These are phyloP conservation scores for Seminavis robusta DNA, from an alignment of 108 stramenopile species.

Conservation along the genomic window DNA sequence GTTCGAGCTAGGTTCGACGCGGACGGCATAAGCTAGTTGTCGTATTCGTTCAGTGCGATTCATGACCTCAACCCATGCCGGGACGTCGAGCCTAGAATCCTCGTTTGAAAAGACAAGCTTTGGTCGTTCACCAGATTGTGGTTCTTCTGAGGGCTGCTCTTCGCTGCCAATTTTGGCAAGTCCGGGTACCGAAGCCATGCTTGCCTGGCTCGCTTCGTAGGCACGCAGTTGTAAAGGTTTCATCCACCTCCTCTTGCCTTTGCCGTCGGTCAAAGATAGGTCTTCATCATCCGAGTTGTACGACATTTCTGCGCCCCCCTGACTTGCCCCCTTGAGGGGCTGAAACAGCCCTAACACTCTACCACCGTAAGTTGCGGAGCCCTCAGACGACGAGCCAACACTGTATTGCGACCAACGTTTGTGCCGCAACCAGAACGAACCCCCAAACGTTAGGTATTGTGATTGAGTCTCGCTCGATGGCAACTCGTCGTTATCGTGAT, in stretches of 20 bases:
- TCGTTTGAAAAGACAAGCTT: constrained; percentile 23
- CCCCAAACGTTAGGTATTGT: constrained; percentile 55
- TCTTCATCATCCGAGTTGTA: constrained; percentile 49
- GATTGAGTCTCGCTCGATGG: constrained; percentile 27
- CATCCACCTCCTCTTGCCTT: constrained; percentile 38
- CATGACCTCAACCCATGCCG: constrained; percentile 87
- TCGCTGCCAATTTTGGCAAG: background rate
- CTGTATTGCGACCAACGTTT: constrained; percentile 73
- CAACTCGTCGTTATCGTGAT: constrained; percentile 17
- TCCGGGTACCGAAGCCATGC: background rate
- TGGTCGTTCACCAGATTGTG: background rate
- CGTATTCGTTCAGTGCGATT: constrained; percentile 60
- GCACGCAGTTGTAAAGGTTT: constrained; percentile 29
- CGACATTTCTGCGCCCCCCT: constrained; percentile 21
- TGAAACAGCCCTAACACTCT: constrained; percentile 77
- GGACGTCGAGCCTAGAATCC: constrained; percentile 55
- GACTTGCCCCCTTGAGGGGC: constrained; percentile 13
- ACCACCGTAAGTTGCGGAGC: constrained; percentile 80
- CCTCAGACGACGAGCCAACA: constrained; percentile 69
- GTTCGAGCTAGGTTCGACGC: constrained; percentile 54
- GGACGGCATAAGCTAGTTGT: constrained; percentile 73
- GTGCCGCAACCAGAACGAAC: constrained; percentile 63
- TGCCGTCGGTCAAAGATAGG: constrained; percentile 28
- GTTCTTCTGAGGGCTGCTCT: background rate
- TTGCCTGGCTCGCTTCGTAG: constrained; percentile 4